Conservation (phyloP, 805 yeast species). For the Allodekkera sacchari region DNA sequence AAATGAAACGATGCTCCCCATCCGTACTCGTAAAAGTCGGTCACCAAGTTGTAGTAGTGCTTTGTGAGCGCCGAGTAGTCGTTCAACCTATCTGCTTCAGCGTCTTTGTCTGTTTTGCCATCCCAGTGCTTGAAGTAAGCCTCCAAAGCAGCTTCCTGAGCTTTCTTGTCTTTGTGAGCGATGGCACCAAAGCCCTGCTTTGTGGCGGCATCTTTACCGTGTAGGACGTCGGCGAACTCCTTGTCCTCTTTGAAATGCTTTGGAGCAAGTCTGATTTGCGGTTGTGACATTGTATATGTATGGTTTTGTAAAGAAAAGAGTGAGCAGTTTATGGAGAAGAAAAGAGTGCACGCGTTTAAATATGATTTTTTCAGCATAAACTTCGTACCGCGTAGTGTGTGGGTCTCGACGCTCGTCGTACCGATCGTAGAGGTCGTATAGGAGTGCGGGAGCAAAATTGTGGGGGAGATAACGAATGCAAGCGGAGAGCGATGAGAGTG, state of each 20-base stretch:
- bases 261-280: slow-evolving; percentile 32
- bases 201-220: slow-evolving; percentile 62
- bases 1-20: slow-evolving; percentile 99
- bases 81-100: slow-evolving; percentile 63
- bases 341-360: no score
- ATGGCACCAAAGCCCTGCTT: slow-evolving; percentile 72
- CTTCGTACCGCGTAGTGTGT: no score
- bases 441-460: no score
- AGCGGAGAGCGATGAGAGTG: no score
- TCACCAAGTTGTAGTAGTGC: slow-evolving; percentile 92
- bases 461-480: no score
- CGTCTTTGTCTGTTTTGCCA: slow-evolving; percentile 67
- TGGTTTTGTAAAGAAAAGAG: no score
- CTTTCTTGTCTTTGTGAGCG: slow-evolving; percentile 66
- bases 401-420: no score
- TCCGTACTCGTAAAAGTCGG: slow-evolving; percentile 98
- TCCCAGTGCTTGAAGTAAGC: slow-evolving; percentile 98
- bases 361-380: no score
- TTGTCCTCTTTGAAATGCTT: slow-evolving; percentile 54
- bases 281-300: no score
- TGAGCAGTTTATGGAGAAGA: no score
- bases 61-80: slow-evolving; percentile 90
- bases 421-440: no score
- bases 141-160: slow-evolving; percentile 73
- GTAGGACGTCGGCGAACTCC: slow-evolving; percentile 76